Conservation (phyloP, 106 monocot species). For the Xerophyta viscosa region DNA sequence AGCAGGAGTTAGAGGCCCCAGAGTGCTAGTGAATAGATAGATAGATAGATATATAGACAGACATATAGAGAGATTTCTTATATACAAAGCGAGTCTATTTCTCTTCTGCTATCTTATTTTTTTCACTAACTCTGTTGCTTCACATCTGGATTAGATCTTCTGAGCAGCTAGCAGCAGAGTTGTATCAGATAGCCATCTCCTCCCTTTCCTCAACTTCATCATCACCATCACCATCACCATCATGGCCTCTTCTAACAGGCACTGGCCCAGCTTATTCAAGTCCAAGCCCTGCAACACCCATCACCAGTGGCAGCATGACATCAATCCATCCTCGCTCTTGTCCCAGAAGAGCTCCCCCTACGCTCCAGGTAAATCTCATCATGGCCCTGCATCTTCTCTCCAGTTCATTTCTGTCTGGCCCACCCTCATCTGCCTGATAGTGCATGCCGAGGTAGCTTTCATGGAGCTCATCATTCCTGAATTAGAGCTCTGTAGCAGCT, state of each 20-base stretch:
- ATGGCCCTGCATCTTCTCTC: too few relatives aligned
- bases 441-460: too few relatives aligned
- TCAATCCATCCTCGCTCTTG: constrained; percentile 49
- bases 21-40: constrained; percentile 6
- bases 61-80: constrained; percentile 6
- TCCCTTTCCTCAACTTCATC: too few relatives aligned
- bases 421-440: too few relatives aligned
- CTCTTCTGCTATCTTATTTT: too few relatives aligned
- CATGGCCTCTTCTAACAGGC: constrained; percentile 98
- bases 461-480: too few relatives aligned
- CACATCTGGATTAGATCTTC: neutral
- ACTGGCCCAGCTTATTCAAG: constrained; percentile 99
- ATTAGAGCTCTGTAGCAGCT: too few relatives aligned
- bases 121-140: neutral
- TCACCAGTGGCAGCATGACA: constrained; percentile 76
- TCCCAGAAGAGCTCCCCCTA: constrained; percentile 54
- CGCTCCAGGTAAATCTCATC: constrained; percentile 39
- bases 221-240: constrained; percentile 16
- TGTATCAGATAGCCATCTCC: too few relatives aligned
- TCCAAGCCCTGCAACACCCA: constrained; percentile 72
- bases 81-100: neutral
- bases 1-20: neutral
- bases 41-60: neutral
- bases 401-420: too few relatives aligned
- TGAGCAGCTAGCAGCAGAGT: too few relatives aligned